A percentile compares a stretch with the other conserved stretches of the same genome.
Evolutionary conservation across 2,329 filamentous ascomycete species (phyloP).

Genomic region (Colletotrichum graminicola): DNA sequence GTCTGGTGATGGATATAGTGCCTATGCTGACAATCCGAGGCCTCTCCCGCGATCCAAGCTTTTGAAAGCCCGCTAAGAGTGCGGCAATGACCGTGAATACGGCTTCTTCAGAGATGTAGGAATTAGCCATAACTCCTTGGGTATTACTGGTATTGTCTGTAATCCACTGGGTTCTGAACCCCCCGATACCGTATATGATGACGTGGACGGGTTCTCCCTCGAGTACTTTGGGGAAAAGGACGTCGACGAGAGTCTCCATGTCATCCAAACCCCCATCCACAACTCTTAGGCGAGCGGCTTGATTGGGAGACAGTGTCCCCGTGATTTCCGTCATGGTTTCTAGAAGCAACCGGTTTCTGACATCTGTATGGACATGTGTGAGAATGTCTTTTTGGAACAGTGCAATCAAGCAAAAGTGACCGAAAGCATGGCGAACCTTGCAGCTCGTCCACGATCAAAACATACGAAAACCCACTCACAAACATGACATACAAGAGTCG

Average conservation of each 20-base stretch:
- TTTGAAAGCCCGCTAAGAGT: neutral
- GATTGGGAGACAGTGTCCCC: neutral
- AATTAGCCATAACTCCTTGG: neutral
- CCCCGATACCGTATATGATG: conserved; percentile 21
- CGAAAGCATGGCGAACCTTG: neutral
- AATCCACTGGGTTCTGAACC: conserved; percentile 6
- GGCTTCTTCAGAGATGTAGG: conserved; percentile 6
- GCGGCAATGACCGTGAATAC: neutral
- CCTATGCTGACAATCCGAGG: conserved; percentile 15
- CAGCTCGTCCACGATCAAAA: too few species aligned
- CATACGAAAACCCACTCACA: neutral
- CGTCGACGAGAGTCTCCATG: neutral
- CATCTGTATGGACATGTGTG: neutral
- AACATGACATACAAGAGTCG: conserved; percentile 18
- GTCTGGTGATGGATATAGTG: conserved; percentile 7
- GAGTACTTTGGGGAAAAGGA: conserved; percentile 8
- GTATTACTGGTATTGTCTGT: neutral
- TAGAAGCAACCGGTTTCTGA: neutral
- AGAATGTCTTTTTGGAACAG: neutral
- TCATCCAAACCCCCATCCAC: conserved; percentile 3
- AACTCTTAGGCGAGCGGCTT: neutral
- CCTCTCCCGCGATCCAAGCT: neutral
- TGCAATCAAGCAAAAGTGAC: too few species aligned
- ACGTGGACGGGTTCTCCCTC: conserved; percentile 13
- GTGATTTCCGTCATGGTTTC: neutral